A percentile compares a stretch with the other conserved stretches of the same genome.
phyloP scores from a whole-genome alignment of 164 flowering plant species.

The Warburgia ugandensis region DNA sequence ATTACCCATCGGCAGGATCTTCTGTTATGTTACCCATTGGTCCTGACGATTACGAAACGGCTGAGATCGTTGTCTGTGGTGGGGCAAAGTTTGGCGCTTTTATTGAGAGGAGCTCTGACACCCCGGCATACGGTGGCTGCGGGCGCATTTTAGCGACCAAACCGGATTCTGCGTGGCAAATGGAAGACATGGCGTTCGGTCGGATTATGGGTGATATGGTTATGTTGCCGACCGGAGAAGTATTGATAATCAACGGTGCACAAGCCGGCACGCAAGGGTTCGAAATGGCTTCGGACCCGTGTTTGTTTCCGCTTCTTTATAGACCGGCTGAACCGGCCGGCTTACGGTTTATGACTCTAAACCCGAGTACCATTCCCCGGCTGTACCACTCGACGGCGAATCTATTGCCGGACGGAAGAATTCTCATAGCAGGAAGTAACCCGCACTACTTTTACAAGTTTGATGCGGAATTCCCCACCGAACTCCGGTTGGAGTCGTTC shows the following conservation, averaged over 20 bases:
- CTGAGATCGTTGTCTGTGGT: constrained; percentile 73
- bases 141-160: constrained; percentile 69
- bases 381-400: constrained; percentile 95
- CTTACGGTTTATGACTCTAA: constrained; percentile 72
- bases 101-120: constrained; percentile 33
- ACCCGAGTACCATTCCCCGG: constrained; percentile 63
- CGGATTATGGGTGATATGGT: constrained; percentile 97
- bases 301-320: constrained; percentile 67
- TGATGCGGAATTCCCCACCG: constrained; percentile 56
- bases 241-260: constrained; percentile 79
- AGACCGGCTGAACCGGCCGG: constrained; percentile 61
- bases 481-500: constrained; percentile 76
- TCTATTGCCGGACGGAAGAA: constrained; percentile 76
- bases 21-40: constrained; percentile 66
- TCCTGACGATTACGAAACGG: constrained; percentile 40
- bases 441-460: constrained; percentile 71
- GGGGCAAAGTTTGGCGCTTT: constrained; percentile 77
- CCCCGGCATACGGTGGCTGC: constrained; percentile 75
- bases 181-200: constrained; percentile 81
- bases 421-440: constrained; percentile 80
- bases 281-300: constrained; percentile 66
- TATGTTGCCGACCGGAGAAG: constrained; percentile 74
- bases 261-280: constrained; percentile 75
- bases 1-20: constrained; percentile 86
- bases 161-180: constrained; percentile 53